Evolutionary conservation across 75 land plant genomes (phyloP).

Genomic region (Cryptomeria japonica): DNA sequence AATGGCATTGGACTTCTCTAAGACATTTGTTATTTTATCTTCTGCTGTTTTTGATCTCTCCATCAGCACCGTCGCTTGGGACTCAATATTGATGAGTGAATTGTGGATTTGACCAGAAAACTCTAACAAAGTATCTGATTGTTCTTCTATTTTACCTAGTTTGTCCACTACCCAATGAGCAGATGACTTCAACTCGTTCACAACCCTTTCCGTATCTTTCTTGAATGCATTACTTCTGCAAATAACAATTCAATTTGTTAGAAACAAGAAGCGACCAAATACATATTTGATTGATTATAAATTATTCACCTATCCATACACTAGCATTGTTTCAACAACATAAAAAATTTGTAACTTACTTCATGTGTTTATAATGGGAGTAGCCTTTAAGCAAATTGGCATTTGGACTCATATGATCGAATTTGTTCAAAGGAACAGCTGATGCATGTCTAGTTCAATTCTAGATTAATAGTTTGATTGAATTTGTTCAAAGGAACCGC

Average conservation of each 20-base stretch:
- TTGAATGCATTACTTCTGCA: constrained; percentile 70
- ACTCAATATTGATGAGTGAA: constrained; percentile 35
- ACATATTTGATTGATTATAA: neutral
- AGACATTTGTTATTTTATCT: constrained; percentile 24
- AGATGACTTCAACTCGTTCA: constrained; percentile 65
- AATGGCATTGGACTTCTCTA: constrained; percentile 38
- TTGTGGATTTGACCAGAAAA: constrained; percentile 34
- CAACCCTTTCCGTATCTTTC: constrained; percentile 66
- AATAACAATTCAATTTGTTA: neutral
- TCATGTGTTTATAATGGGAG: neutral
- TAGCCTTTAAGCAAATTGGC: neutral
- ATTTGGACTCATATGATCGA: neutral
- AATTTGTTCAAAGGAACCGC: neutral
- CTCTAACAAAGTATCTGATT: constrained; percentile 34
- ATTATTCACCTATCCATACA: neutral
- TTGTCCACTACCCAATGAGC: constrained; percentile 60
- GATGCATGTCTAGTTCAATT: neutral
- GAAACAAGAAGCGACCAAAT: neutral
- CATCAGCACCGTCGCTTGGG: constrained; percentile 28
- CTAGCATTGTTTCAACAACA: neutral
- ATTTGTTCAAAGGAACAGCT: neutral
- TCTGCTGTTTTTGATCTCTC: constrained; percentile 25
- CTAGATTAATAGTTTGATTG: neutral
- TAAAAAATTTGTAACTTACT: neutral
- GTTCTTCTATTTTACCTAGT: constrained; percentile 51